Evolutionary conservation across 495 filamentous ascomycete genomes (phyloP).

Genomic region (Tuber brumale): DNA sequence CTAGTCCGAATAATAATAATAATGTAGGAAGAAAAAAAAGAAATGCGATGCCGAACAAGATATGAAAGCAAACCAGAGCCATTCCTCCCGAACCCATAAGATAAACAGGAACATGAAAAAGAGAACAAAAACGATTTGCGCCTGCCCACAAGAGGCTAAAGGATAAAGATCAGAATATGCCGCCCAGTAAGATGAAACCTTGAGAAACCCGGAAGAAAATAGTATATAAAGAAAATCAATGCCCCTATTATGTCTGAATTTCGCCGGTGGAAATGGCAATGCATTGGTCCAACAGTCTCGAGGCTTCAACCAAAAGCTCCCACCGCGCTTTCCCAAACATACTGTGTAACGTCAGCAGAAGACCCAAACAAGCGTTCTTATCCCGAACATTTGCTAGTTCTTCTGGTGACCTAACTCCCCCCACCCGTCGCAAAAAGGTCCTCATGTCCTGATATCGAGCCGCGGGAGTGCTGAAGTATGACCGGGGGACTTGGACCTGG

Average conservation of each 20-base stretch:
- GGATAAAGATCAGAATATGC: slow-evolving; percentile 29
- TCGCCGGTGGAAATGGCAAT: slow-evolving; percentile 53
- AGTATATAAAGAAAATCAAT: slow-evolving; percentile 10
- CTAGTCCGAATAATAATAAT: slow-evolving; percentile 9
- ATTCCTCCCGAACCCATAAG: slow-evolving; percentile 17
- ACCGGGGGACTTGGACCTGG: slow-evolving; percentile 52
- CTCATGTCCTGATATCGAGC: slow-evolving; percentile 74
- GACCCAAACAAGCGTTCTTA: slow-evolving; percentile 72
- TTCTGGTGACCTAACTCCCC: slow-evolving; percentile 68
- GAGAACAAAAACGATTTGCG: slow-evolving; percentile 30
- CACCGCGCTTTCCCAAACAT: slow-evolving; percentile 77
- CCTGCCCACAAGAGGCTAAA: slow-evolving; percentile 31
- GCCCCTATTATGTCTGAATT: slow-evolving; percentile 11
- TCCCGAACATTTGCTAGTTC: slow-evolving; percentile 69
- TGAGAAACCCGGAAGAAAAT: slow-evolving; percentile 17
- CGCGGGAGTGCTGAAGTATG: slow-evolving; percentile 51
- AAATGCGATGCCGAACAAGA: slow-evolving; percentile 10
- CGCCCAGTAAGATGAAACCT: slow-evolving; percentile 19
- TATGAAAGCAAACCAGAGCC: slow-evolving; percentile 10
- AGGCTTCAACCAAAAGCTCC: slow-evolving; percentile 86
- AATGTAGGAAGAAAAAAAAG: slow-evolving; percentile 18
- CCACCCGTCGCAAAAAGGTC: slow-evolving; percentile 64
- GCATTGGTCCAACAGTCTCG: slow-evolving; percentile 70
- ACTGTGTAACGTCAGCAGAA: slow-evolving; percentile 75
- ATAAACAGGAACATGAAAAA: slow-evolving; percentile 17